Evolutionary conservation across 225 moss, liverwort and hornwort genomes (phyloP).

Genomic region (Antitrichia curtipendula): DNA sequence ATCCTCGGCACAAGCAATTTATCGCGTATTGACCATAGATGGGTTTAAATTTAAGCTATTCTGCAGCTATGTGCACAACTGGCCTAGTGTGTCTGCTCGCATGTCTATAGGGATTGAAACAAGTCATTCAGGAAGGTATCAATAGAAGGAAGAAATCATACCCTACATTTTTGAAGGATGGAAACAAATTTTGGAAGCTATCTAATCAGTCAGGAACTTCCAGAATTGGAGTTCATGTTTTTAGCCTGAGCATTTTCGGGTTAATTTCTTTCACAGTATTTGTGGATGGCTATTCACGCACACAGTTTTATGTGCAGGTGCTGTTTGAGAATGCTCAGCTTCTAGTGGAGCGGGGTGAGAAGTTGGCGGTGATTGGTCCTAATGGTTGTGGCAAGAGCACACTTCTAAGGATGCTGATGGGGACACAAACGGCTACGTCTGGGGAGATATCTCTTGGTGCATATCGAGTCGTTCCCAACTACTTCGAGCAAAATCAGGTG

Average conservation of each 20-base stretch:
- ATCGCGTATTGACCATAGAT: neutral
- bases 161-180: neutral
- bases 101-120: neutral
- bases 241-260: neutral
- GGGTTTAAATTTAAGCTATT: neutral
- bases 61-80: neutral
- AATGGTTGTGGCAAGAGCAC: conserved; percentile 91
- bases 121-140: neutral
- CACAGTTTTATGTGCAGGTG: neutral
- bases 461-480: conserved; percentile 69
- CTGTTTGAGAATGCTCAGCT: conserved; percentile 66
- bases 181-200: neutral
- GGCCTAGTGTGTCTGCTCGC: neutral
- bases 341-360: conserved; percentile 74
- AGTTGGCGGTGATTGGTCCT: conserved; percentile 74
- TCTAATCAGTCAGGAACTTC: neutral
- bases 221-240: neutral
- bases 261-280: neutral
- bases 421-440: conserved; percentile 38
- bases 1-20: neutral
- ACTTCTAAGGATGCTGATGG: conserved; percentile 63
- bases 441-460: conserved; percentile 64
- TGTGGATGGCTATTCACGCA: neutral
- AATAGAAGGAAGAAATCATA: neutral
- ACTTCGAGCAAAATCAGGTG: conserved; percentile 81